Evolutionary conservation across 2,329 filamentous ascomycete species (phyloP), one percentile per base, ranked within the genome.

Genomic region (Neofusicoccum ribis): DNA sequence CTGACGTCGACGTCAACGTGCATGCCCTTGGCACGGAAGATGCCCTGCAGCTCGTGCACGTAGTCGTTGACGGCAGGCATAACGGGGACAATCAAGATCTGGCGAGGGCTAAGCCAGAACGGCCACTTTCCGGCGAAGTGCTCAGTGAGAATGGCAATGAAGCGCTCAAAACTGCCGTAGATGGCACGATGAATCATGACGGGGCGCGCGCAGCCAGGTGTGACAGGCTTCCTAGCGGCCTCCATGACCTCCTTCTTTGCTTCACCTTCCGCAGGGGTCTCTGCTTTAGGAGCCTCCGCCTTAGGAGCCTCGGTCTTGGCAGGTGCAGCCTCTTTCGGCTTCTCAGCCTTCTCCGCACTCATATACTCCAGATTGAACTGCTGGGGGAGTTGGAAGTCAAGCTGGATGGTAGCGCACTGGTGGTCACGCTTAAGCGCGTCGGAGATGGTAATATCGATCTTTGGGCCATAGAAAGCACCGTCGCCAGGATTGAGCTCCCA

Each of bases 401-500:
- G 87, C 81, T 98, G 94, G 70, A 98, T 96, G 12, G 94, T 98
- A 71, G 94, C 92, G 74, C 92, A 96, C 79, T 96, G 91, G 82
- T 89, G 91, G 67, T 93, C 91, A 76, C 93, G 87, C 78, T 88
- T 88, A 70, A 97, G 83, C 51, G 92, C 92, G 79, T 97, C 94
- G 60, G 89, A 89, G 73, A 99, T 93, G 67, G 92, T 96, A 74
- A 99, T 95, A 73, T 99, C 95, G 72, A 98, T 97, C 86, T 99
- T 99, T 60, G 95, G 95, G 1, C 95, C 95, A 78, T 99, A 99
- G 81, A 98, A 99, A 62, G 95, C 95, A 75, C 95, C 95, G 72
- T 99, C 95, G 65, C 94, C 95, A 67, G 92, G 90, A 79, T 98
- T 97, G 60, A 97, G 83, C 77, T 92, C 90, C 95, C 95, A 99